Evolutionary conservation across 169 alveolate species (phyloP).

Genomic region (Plasmodium gonderi): DNA sequence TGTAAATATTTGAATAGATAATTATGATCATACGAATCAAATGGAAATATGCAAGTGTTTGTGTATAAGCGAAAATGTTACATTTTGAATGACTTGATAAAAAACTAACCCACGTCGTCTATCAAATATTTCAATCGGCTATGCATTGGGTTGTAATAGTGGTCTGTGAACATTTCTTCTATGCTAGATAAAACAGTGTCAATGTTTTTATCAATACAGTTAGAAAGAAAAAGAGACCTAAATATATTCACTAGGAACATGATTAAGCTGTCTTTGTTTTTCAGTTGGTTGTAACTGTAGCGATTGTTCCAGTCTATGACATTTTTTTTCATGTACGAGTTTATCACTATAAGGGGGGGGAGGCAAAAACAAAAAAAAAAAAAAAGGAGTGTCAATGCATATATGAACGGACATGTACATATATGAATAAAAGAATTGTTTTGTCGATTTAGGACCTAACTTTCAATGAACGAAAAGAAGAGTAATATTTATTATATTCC

Average conservation of each 20-base stretch:
- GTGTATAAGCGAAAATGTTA: no score
- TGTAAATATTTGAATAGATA: neutral
- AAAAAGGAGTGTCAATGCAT: neutral
- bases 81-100: no score
- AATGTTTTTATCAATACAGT: slow-evolving; percentile 57
- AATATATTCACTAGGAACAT: slow-evolving; percentile 53
- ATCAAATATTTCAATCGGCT: slow-evolving; percentile 56
- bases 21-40: no score
- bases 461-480: neutral
- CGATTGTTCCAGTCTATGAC: slow-evolving; percentile 47
- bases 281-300: slow-evolving; percentile 52
- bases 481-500: neutral
- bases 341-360: slow-evolving; percentile 16
- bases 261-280: slow-evolving; percentile 49
- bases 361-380: neutral
- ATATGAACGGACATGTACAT: no score
- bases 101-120: slow-evolving; percentile 64
- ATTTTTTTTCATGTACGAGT: slow-evolving; percentile 48
- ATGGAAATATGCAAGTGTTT: no score
- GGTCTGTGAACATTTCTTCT: slow-evolving; percentile 60
- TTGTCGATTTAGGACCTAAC: no score
- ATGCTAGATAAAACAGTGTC: slow-evolving; percentile 39
- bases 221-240: slow-evolving; percentile 49
- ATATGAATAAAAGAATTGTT: no score
- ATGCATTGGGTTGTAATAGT: slow-evolving; percentile 36